Percentiles rank a stretch among this genome's conserved stretches.
These are phyloP conservation scores for Microdochium bolleyi DNA, from an alignment of 2,329 filamentous ascomycete species.

Conservation along the genomic window DNA sequence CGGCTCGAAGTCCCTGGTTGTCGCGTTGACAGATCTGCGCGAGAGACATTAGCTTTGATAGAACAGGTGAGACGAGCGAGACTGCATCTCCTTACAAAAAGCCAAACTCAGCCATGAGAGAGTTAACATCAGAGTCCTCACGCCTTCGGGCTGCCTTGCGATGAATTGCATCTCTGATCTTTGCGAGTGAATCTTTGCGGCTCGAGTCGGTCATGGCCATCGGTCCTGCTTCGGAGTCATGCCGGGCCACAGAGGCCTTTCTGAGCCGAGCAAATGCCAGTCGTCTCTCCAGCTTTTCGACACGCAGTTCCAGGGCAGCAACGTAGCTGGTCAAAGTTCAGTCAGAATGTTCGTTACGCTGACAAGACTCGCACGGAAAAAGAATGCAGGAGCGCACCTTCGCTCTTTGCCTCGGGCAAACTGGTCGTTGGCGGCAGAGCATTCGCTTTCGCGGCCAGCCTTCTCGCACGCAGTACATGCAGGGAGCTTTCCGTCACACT, in stretches of 20 bases:
- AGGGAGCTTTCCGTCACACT: constrained; percentile 92
- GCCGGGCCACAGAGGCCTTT: constrained; percentile 61
- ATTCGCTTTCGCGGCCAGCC: constrained; percentile 77
- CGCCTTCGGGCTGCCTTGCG: constrained; percentile 55
- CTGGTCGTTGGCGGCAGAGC: constrained; percentile 90
- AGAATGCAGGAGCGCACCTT: constrained; percentile 42
- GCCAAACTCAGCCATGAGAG: constrained; percentile 88
- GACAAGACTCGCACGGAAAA: background rate
- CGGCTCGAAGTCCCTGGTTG: constrained; percentile 86
- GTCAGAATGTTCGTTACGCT: constrained; percentile 1
- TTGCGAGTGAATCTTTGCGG: constrained; percentile 55
- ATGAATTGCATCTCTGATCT: constrained; percentile 54
- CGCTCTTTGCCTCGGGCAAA: constrained; percentile 93
- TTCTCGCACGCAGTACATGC: constrained; percentile 94
- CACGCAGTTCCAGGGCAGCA: constrained; percentile 82
- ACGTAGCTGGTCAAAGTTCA: constrained; percentile 59
- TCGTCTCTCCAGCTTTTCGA: constrained; percentile 79
- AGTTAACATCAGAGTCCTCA: constrained; percentile 83
- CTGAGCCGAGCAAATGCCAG: constrained; percentile 63
- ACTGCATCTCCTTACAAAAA: constrained; percentile 55
- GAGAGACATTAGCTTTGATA: constrained; percentile 7
- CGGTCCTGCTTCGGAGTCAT: constrained; percentile 46
- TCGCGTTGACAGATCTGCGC: constrained; percentile 80
- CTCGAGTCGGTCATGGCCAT: constrained; percentile 33
- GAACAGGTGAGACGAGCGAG: background rate